Evolutionary conservation across 225 moss, liverwort and hornwort genomes (phyloP).

Genomic region (Pseudisothecium myosuroides): DNA sequence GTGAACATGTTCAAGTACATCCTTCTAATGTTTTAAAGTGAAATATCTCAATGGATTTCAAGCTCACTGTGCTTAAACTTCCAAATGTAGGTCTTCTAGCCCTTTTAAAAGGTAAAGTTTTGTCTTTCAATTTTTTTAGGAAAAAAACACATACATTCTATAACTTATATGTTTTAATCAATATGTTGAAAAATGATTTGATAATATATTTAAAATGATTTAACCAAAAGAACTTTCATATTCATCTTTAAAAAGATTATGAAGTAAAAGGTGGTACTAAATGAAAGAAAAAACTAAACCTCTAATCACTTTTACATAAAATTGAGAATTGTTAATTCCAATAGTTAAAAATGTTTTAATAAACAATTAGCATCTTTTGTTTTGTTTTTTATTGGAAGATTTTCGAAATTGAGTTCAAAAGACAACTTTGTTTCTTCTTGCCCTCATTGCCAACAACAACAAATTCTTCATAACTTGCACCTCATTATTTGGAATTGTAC

Average conservation of each 20-base stretch:
- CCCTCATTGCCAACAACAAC: not conserved
- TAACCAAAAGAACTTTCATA: not conserved
- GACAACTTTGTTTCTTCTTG: not conserved
- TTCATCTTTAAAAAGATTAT: not conserved
- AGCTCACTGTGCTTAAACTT: no score
- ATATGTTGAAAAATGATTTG: not conserved
- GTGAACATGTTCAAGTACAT: no score
- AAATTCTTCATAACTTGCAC: not conserved
- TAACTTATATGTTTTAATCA: not conserved
- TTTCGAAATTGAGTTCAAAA: not conserved
- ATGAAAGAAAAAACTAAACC: not conserved
- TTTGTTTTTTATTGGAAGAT: not conserved
- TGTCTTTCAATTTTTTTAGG: not conserved
- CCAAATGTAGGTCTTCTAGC: no score
- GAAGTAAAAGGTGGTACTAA: fast-evolving
- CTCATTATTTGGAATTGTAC: not conserved
- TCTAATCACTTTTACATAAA: not conserved
- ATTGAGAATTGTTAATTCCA: not conserved
- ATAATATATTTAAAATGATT: not conserved
- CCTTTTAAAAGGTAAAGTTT: not conserved
- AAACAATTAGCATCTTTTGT: fast-evolving
- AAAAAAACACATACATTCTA: not conserved
- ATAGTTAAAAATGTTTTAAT: not conserved
- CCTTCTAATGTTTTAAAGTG: fast-evolving
- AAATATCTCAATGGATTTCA: fast-evolving